Conservation (phyloP, 768 basidiomycete genomes). For the Suillus fuscotomentosus region DNA sequence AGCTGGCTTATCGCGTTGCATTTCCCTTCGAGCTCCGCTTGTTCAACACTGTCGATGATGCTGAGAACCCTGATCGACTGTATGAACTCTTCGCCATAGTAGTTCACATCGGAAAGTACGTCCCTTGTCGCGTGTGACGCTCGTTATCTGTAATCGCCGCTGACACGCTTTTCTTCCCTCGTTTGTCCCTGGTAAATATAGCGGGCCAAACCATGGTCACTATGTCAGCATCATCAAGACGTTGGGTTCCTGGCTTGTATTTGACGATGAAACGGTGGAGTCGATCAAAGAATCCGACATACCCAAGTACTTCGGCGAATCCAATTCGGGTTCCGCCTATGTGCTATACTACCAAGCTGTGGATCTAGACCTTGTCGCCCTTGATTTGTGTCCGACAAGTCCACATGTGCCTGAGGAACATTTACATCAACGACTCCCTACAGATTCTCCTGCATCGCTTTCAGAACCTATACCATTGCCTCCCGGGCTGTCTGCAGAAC, state of each 20-base stretch:
- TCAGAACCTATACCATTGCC: conserved; percentile 29
- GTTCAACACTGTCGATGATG: conserved; percentile 96
- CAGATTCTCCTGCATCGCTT: conserved; percentile 25
- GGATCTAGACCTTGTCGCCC: conserved; percentile 71
- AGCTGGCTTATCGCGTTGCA: conserved; percentile 93
- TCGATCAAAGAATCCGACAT: conserved; percentile 89
- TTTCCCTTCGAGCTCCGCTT: conserved; percentile 94
- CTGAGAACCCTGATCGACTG: conserved; percentile 85
- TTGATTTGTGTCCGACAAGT: conserved; percentile 57
- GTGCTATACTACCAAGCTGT: conserved; percentile 96
- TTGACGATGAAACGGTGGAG: conserved; percentile 94
- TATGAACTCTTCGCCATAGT: conserved; percentile 97
- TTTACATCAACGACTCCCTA: conserved; percentile 11
- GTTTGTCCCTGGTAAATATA: conserved; percentile 32
- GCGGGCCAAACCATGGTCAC: conserved; percentile 98
- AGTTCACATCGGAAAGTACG: conserved; percentile 98
- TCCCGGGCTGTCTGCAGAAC: conserved; percentile 35
- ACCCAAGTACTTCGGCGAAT: conserved; percentile 92
- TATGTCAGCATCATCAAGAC: conserved; percentile 95
- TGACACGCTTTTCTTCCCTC: conserved; percentile 16
- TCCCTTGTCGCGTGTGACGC: conserved; percentile 24
- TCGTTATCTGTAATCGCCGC: conserved; percentile 6
- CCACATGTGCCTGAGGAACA: conserved; percentile 20
- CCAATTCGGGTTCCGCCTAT: conserved; percentile 84
- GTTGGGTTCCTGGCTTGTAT: conserved; percentile 81